phyloP scores from a whole-genome alignment of 2,329 filamentous ascomycete species.

The Sporothrix variecibatus region DNA sequence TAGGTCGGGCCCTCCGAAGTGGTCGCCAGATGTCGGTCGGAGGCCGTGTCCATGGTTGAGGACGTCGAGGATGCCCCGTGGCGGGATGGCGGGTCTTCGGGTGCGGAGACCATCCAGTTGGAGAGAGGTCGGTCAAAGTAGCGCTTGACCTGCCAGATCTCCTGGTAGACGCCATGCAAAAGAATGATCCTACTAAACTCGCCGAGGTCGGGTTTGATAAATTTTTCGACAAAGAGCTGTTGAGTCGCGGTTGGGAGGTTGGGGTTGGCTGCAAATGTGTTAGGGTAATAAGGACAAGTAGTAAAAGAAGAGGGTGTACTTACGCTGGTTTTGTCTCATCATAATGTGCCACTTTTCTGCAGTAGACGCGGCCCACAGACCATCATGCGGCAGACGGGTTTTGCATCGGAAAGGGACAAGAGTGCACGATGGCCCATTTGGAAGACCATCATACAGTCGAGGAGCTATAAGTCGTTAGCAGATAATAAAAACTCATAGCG shows the following conservation, averaged over 20 bases:
- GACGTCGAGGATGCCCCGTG: neutral
- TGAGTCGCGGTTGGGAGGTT: neutral
- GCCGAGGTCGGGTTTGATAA: conserved; percentile 5
- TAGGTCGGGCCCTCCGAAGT: neutral
- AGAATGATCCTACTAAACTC: conserved; percentile 3
- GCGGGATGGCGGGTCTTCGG: neutral
- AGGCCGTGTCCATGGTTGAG: neutral
- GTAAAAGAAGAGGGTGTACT: no score
- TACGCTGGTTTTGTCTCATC: neutral
- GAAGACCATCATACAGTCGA: conserved; percentile 15
- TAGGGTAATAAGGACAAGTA: no score
- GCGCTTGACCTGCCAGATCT: conserved; percentile 16
- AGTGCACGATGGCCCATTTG: neutral
- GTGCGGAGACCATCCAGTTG: neutral
- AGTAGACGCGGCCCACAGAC: neutral
- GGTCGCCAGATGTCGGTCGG: neutral
- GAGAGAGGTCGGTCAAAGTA: conserved; percentile 4
- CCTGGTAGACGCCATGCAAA: conserved; percentile 11
- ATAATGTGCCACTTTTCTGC: neutral
- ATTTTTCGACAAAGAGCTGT: conserved; percentile 8
- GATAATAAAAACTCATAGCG: neutral
- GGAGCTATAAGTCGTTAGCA: neutral
- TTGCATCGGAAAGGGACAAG: neutral
- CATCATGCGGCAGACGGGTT: neutral
- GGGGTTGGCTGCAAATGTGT: neutral